phyloP scores from a whole-genome alignment of 768 basidiomycete species.

The Leucosporidium yakuticum region DNA sequence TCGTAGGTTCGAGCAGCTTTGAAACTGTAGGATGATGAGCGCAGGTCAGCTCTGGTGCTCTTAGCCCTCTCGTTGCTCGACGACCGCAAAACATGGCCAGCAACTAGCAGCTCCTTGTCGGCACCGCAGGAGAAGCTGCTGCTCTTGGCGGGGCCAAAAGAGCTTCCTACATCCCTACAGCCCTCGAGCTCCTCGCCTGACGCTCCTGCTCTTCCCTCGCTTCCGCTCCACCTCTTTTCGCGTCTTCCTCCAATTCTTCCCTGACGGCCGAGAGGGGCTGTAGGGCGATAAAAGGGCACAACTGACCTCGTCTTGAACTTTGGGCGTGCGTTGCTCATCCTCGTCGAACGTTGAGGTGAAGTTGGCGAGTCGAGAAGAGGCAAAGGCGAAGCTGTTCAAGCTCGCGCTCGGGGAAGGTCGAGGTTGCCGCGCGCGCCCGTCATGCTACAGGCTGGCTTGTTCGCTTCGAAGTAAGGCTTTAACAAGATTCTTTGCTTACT shows the following conservation, averaged over 20 bases:
- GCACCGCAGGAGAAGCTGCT: neutral
- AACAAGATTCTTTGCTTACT: too few relatives aligned
- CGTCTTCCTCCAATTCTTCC: neutral
- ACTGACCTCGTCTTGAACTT: constrained; percentile 18
- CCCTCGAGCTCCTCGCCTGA: neutral
- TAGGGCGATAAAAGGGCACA: neutral
- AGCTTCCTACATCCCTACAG: neutral
- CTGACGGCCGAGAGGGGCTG: neutral
- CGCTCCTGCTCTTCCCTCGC: too few relatives aligned
- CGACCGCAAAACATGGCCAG: neutral
- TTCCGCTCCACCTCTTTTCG: neutral
- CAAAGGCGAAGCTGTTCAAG: too few relatives aligned
- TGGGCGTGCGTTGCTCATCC: constrained; percentile 2
- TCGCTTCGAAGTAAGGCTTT: too few relatives aligned
- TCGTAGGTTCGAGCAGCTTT: constrained; percentile 28
- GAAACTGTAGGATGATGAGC: constrained; percentile 19
- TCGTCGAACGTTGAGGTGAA: too few relatives aligned
- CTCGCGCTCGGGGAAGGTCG: too few relatives aligned
- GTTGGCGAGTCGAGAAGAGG: too few relatives aligned
- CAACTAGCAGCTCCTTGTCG: neutral
- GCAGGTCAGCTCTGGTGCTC: neutral
- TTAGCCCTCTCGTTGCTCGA: neutral
- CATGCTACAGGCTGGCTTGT: too few relatives aligned
- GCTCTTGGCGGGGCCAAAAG: neutral
- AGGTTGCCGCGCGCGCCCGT: too few relatives aligned